Conservation (phyloP, 129 eudicot species). For the Rutidosis leptorrhynchoides region DNA sequence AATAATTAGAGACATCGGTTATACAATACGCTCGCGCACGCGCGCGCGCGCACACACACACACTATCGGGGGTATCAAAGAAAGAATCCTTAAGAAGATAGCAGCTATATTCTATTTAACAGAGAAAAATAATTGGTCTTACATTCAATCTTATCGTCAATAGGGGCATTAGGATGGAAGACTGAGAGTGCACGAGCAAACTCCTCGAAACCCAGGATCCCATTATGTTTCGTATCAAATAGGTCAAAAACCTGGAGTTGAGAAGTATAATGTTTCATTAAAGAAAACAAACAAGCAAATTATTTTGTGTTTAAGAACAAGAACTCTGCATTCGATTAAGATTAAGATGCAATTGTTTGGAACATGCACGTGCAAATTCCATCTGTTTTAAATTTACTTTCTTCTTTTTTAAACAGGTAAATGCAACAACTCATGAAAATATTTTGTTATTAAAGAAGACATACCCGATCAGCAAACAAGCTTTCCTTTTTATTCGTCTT, state of each 20-base stretch:
- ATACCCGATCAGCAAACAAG: constrained; percentile 86
- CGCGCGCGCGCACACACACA: not conserved
- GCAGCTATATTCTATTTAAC: constrained; percentile 11
- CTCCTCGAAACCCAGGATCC: constrained; percentile 81
- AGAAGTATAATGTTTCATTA: not conserved
- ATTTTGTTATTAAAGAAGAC: constrained; percentile 14
- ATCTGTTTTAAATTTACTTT: not conserved
- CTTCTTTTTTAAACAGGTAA: not conserved
- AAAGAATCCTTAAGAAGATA: constrained; percentile 3
- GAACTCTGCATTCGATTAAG: not conserved
- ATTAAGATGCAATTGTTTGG: not conserved
- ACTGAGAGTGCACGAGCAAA: constrained; percentile 95
- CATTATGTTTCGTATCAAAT: constrained; percentile 94
- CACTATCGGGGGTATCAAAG: not conserved
- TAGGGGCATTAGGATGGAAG: constrained; percentile 92
- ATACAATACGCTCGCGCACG: not conserved
- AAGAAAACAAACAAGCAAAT: not conserved
- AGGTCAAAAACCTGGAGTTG: constrained; percentile 72
- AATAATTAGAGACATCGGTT: constrained; percentile 6
- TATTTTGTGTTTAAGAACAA: not conserved
- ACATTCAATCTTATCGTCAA: constrained; percentile 93
- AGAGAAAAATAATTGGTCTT: constrained; percentile 22
- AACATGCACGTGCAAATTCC: not conserved
- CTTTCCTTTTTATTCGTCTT: constrained; percentile 93
- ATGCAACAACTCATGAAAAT: constrained; percentile 1